Evolutionary conservation across 768 basidiomycete species (phyloP).

Genomic region (Phlebiopsis flavidoalba): DNA sequence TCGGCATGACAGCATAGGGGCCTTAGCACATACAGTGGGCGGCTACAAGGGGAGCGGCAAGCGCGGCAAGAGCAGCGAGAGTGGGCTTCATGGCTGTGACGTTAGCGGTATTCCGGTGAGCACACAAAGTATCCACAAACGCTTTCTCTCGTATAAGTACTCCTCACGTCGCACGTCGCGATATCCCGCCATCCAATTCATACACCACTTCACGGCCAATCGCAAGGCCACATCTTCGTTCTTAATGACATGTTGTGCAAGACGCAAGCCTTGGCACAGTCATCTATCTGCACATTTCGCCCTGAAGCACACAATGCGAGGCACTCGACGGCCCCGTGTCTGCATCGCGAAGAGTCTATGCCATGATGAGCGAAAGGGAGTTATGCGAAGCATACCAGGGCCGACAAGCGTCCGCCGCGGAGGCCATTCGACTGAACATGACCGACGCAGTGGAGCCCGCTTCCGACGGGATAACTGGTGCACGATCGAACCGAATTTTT

Average conservation of each 20-base stretch:
- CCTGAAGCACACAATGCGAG: background rate
- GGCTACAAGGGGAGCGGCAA: constrained; percentile 15
- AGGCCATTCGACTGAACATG: background rate
- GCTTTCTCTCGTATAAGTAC: background rate
- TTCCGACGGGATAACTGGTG: background rate
- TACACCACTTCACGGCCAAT: background rate
- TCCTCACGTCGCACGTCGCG: background rate
- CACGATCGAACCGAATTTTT: background rate
- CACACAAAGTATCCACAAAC: background rate
- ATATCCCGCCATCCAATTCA: background rate
- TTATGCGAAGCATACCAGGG: background rate
- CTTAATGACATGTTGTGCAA: background rate
- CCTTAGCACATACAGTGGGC: constrained; percentile 17
- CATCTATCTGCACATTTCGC: background rate
- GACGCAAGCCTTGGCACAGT: background rate
- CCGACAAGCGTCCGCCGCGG: background rate
- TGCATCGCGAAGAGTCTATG: background rate
- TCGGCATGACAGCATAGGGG: background rate
- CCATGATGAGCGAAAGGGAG: background rate
- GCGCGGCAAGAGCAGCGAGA: constrained; percentile 14
- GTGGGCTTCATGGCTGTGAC: constrained; percentile 16
- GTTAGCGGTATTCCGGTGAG: background rate
- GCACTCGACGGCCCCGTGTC: background rate
- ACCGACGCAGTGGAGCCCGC: background rate
- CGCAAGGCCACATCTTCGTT: too few relatives aligned